Conservation (phyloP, 108 stramenopile species). For the Parmales sp. region DNA sequence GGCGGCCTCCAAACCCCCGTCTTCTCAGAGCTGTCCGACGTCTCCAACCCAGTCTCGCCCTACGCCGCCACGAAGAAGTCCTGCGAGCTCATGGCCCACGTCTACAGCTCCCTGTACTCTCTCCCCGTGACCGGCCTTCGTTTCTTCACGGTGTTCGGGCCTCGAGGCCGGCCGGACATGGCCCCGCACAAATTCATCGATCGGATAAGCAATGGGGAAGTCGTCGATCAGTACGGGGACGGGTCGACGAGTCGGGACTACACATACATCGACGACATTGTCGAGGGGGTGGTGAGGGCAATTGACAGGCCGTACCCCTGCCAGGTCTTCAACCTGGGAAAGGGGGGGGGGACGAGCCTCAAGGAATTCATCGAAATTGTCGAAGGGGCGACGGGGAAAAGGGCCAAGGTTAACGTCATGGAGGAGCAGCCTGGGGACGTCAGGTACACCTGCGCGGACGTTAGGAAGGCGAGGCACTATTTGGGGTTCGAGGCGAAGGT, state of each 20-base stretch:
- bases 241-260: constrained; percentile 77
- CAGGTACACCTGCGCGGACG: constrained; percentile 92
- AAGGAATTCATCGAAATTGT: constrained; percentile 86
- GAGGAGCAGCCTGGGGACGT: constrained; percentile 99
- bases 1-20: constrained; percentile 70
- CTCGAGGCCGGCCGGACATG: constrained; percentile 91
- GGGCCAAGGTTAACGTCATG: constrained; percentile 71
- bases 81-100: constrained; percentile 90
- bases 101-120: constrained; percentile 89
- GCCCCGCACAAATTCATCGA: constrained; percentile 96
- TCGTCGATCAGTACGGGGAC: constrained; percentile 91
- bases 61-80: constrained; percentile 92
- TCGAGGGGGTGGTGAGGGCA: constrained; percentile 77
- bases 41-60: constrained; percentile 83
- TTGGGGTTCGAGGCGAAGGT: constrained; percentile 84
- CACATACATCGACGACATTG: constrained; percentile 87
- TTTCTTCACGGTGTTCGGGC: constrained; percentile 97
- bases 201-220: constrained; percentile 75
- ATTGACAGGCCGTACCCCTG: constrained; percentile 87
- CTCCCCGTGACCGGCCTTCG: constrained; percentile 78
- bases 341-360: constrained; percentile 76
- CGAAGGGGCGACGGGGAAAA: constrained; percentile 69
- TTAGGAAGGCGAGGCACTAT: constrained; percentile 69
- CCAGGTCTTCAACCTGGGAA: constrained; percentile 92
- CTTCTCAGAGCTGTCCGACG: constrained; percentile 58